Percentiles rank a stretch among this genome's conserved stretches.
Conservation (phyloP, 352 stramenopile genomes). For the Phytophthora constricta region DNA sequence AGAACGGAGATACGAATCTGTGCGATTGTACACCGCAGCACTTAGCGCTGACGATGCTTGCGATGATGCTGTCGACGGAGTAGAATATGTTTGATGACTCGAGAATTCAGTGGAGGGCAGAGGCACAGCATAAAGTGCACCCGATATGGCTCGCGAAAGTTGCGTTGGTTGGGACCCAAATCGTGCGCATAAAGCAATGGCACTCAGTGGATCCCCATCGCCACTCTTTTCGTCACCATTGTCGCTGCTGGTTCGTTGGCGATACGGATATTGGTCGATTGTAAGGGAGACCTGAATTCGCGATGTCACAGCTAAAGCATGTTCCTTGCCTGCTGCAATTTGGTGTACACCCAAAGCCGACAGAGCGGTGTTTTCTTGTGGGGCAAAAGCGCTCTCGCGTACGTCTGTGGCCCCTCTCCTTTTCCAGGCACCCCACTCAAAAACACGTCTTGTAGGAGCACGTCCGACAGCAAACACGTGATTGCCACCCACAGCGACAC, state of each 20-base stretch:
- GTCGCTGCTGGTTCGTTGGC: slow-evolving; percentile 7
- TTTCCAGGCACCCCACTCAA: slow-evolving; percentile 77
- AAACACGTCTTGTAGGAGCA: slow-evolving; percentile 44
- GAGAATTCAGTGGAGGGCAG: slow-evolving; percentile 21
- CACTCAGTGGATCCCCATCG: slow-evolving; percentile 35
- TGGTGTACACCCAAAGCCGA: slow-evolving; percentile 53
- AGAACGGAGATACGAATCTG: slow-evolving; percentile 54
- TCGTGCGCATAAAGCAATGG: slow-evolving; percentile 51
- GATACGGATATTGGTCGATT: slow-evolving; percentile 44
- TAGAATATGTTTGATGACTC: neutral
- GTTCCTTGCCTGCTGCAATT: slow-evolving; percentile 65
- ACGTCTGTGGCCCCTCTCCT: slow-evolving; percentile 46
- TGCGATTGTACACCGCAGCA: slow-evolving; percentile 50
- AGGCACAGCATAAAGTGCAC: slow-evolving; percentile 35
- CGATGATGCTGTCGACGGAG: slow-evolving; percentile 9
- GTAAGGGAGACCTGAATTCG: slow-evolving; percentile 56
- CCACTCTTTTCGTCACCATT: slow-evolving; percentile 10
- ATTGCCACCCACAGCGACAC: slow-evolving; percentile 67
- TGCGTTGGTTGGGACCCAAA: slow-evolving; percentile 59
- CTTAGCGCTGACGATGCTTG: slow-evolving; percentile 34
- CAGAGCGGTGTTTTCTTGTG: slow-evolving; percentile 51
- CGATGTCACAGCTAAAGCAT: slow-evolving; percentile 58
- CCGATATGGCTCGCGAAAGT: slow-evolving; percentile 49
- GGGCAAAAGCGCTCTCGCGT: slow-evolving; percentile 62
- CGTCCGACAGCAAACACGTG: slow-evolving; percentile 68